A percentile compares a stretch with the other conserved stretches of the same genome.
Conservation (phyloP, 2,329 filamentous ascomycete genomes). For the Sclerotinia minor region DNA sequence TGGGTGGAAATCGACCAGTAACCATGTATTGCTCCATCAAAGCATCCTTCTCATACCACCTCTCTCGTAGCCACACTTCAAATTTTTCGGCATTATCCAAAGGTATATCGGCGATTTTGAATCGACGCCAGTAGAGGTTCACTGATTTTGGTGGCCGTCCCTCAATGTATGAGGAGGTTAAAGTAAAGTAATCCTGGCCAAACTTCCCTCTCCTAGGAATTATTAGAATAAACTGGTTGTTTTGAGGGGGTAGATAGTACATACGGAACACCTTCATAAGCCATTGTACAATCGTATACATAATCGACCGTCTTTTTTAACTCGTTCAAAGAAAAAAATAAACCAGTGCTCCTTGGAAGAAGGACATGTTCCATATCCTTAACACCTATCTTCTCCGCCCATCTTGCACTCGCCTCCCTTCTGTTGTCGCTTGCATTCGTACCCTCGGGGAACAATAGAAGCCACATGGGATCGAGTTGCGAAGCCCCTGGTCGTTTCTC, state of each 20-base stretch:
- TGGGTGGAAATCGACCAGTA: constrained; percentile 72
- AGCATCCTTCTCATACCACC: constrained; percentile 91
- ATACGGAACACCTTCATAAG: constrained; percentile 90
- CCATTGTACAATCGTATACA: constrained; percentile 90
- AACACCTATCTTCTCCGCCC: constrained; percentile 74
- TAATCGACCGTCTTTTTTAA: constrained; percentile 74
- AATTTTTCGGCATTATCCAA: constrained; percentile 73
- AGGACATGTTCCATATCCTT: constrained; percentile 73
- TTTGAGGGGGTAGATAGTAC: constrained; percentile 40
- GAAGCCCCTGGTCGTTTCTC: constrained; percentile 54
- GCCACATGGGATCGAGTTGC: constrained; percentile 80
- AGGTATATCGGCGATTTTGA: constrained; percentile 77
- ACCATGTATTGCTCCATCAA: constrained; percentile 79
- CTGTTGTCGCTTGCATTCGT: constrained; percentile 77
- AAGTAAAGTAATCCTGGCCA: constrained; percentile 87
- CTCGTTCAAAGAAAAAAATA: constrained; percentile 76
- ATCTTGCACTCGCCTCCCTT: constrained; percentile 67
- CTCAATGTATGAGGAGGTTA: constrained; percentile 84
- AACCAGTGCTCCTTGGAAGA: constrained; percentile 76
- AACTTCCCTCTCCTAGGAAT: constrained; percentile 62
- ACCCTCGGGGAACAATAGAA: constrained; percentile 83
- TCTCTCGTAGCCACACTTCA: constrained; percentile 77
- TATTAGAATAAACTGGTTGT: constrained; percentile 19
- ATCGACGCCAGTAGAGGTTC: constrained; percentile 94
- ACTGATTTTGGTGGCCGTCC: constrained; percentile 90